phyloP scores from a whole-genome alignment of 2,329 filamentous ascomycete genomes.

The Fusarium decemcellulare region DNA sequence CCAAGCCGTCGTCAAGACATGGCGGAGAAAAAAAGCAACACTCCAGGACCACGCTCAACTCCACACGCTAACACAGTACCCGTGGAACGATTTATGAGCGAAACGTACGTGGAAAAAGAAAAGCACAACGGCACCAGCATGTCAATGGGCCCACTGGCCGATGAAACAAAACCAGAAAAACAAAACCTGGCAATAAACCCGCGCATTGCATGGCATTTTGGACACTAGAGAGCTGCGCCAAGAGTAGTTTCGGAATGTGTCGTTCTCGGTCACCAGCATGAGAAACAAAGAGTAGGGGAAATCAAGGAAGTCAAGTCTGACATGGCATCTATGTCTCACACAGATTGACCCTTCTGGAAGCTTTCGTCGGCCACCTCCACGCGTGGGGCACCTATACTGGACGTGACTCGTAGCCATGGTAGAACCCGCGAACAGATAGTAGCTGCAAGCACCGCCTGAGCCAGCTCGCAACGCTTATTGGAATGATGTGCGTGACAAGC shows the following conservation, averaged over 20 bases:
- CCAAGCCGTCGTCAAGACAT: slow-evolving; percentile 21
- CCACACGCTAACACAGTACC: slow-evolving; percentile 32
- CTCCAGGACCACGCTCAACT: slow-evolving; percentile 17
- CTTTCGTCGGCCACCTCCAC: slow-evolving; percentile 24
- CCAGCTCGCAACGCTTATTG: slow-evolving; percentile 7
- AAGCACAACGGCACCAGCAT: slow-evolving; percentile 22
- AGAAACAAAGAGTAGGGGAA: slow-evolving; percentile 8
- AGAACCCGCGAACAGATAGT: background rate
- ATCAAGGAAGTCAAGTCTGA: slow-evolving; percentile 1
- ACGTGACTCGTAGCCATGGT: slow-evolving; percentile 25
- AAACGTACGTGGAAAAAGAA: slow-evolving; percentile 46
- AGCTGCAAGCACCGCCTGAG: background rate
- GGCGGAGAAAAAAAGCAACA: slow-evolving; percentile 35
- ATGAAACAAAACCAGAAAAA: slow-evolving; percentile 38
- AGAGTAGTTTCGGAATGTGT: slow-evolving; percentile 4
- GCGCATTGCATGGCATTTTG: background rate
- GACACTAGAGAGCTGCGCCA: background rate
- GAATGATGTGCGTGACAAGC: slow-evolving; percentile 25
- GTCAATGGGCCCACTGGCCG: slow-evolving; percentile 23
- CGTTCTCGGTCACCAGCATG: background rate
- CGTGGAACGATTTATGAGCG: slow-evolving; percentile 40
- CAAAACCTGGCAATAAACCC: slow-evolving; percentile 18
- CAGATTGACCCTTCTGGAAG: slow-evolving; percentile 39
- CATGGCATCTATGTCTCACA: slow-evolving; percentile 21
- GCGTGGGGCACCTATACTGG: slow-evolving; percentile 22